Conservation (phyloP, 1,284 basidiomycete genomes). For the Moesziomyces aphidis region DNA sequence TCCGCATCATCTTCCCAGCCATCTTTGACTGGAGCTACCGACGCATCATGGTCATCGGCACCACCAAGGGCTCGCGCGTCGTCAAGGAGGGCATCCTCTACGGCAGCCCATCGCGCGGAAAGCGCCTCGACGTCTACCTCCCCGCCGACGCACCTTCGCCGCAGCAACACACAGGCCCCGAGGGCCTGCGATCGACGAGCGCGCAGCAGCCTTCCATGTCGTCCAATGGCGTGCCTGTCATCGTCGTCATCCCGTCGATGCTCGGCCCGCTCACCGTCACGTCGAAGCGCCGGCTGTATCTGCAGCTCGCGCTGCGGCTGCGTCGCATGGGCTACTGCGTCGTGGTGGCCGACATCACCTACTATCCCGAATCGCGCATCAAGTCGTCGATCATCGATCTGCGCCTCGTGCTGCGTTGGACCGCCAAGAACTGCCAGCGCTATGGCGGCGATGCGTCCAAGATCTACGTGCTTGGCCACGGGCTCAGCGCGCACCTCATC, state of each 20-base stretch:
- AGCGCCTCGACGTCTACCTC: conserved; percentile 63
- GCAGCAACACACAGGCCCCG: background rate
- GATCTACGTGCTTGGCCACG: conserved; percentile 68
- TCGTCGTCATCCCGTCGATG: conserved; percentile 67
- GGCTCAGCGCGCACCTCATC: conserved; percentile 67
- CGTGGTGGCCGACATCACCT: conserved; percentile 68
- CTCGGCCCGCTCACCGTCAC: conserved; percentile 56
- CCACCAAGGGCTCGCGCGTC: conserved; percentile 53
- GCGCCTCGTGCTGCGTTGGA: conserved; percentile 67
- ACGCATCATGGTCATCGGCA: conserved; percentile 65
- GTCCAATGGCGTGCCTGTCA: conserved; percentile 58
- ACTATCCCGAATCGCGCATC: conserved; percentile 65
- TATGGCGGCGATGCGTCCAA: conserved; percentile 67
- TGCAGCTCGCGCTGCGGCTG: conserved; percentile 67
- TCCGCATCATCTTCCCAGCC: conserved; percentile 52
- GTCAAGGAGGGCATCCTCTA: conserved; percentile 65
- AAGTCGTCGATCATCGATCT: conserved; percentile 65
- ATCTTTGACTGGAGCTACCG: conserved; percentile 64
- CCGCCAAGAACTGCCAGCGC: conserved; percentile 56
- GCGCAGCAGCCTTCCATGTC: conserved; percentile 1
- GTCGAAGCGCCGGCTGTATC: conserved; percentile 54
- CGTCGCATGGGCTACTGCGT: conserved; percentile 68
- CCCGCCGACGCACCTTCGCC: conserved; percentile 34
- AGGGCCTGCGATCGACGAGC: background rate
- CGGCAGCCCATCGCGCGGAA: conserved; percentile 46